phyloP scores from a whole-genome alignment of 1,139 yeast species.

The Geotrichum fermentans region DNA sequence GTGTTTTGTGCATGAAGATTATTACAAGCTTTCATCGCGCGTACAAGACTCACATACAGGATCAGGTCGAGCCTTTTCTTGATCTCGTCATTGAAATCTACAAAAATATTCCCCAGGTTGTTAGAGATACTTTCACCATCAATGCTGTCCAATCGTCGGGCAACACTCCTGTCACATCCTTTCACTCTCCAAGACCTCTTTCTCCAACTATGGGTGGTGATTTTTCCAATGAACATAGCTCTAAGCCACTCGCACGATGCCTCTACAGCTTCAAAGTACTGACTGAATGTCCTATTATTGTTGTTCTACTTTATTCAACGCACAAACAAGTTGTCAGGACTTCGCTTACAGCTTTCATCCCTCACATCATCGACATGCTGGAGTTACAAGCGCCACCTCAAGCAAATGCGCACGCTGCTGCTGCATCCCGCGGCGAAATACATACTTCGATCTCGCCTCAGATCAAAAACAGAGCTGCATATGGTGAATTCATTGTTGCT shows the following conservation, averaged over 20 bases:
- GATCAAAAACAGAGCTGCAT: conserved; percentile 73
- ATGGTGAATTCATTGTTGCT: conserved; percentile 86
- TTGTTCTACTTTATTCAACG: conserved; percentile 85
- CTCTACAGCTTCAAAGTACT: conserved; percentile 82
- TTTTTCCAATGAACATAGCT: conserved; percentile 32
- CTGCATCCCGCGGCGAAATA: conserved; percentile 52
- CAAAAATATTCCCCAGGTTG: conserved; percentile 73
- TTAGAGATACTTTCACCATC: conserved; percentile 55
- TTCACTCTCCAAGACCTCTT: conserved; percentile 40
- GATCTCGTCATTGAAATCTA: conserved; percentile 73
- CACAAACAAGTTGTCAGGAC: conserved; percentile 71
- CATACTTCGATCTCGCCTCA: conserved; percentile 55
- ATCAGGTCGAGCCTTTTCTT: conserved; percentile 74
- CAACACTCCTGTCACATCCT: conserved; percentile 26
- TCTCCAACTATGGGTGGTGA: conserved; percentile 43
- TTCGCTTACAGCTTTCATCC: conserved; percentile 72
- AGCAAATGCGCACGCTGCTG: conserved; percentile 59
- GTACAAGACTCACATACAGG: conserved; percentile 57
- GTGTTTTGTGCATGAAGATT: conserved; percentile 84
- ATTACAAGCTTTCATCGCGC: conserved; percentile 85
- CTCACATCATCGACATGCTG: conserved; percentile 72
- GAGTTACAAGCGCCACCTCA: conserved; percentile 72
- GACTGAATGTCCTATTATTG: conserved; percentile 95
- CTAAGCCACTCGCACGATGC: conserved; percentile 47
- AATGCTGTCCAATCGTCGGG: conserved; percentile 25